Evolutionary conservation across 257 asterid genomes (phyloP).

Genomic region (Thymus quinquecostatus): DNA sequence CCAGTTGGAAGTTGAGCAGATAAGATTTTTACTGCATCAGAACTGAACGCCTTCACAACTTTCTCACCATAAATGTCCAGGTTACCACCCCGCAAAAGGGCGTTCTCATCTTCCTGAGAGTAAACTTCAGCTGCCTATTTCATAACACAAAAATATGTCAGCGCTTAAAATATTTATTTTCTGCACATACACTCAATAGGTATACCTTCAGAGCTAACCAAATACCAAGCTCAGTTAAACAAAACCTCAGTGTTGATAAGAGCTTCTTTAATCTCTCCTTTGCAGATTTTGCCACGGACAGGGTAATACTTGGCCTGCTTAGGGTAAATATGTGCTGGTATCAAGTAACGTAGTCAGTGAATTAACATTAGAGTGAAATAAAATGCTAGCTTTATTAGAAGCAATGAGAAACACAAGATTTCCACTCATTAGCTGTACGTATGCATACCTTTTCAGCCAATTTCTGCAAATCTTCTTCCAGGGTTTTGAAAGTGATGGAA

Average conservation of each 20-base stretch:
- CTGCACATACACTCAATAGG: constrained; percentile 2
- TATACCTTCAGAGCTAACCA: constrained; percentile 82
- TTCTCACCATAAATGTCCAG: constrained; percentile 47
- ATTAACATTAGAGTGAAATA: constrained; percentile 15
- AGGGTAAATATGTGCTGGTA: constrained; percentile 55
- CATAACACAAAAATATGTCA: constrained; percentile 16
- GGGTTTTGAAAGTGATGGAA: constrained; percentile 7
- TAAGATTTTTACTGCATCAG: constrained; percentile 52
- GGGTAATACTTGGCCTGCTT: constrained; percentile 9
- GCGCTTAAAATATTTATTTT: background rate
- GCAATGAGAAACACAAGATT: constrained; percentile 1
- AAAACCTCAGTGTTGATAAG: constrained; percentile 46
- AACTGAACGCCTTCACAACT: constrained; percentile 50
- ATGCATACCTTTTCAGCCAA: constrained; percentile 48
- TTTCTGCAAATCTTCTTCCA: constrained; percentile 35
- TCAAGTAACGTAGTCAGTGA: constrained; percentile 28
- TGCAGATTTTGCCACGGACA: constrained; percentile 38
- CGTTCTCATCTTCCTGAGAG: constrained; percentile 40
- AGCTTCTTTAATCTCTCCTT: constrained; percentile 47
- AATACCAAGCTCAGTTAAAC: constrained; percentile 72
- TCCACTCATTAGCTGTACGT: background rate
- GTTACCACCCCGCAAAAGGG: constrained; percentile 46
- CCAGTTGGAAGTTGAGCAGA: constrained; percentile 57
- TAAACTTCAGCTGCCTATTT: constrained; percentile 73
- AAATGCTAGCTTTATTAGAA: background rate